phyloP scores from a whole-genome alignment of 768 basidiomycete species.

The Lyophyllum semitale region DNA sequence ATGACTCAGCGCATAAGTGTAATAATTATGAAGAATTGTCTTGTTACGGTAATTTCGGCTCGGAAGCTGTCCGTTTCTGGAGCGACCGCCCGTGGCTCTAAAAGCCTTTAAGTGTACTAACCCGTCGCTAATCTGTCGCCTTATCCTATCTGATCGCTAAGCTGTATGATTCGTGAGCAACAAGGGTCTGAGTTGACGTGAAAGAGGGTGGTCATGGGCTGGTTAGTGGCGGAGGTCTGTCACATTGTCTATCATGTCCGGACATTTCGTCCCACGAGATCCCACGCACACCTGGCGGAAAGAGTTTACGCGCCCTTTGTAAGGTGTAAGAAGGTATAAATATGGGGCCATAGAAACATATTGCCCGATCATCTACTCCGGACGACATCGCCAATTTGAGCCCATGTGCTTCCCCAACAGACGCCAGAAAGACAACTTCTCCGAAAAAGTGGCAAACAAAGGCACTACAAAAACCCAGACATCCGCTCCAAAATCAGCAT shows the following conservation, averaged over 20 bases:
- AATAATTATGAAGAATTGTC: too few relatives aligned
- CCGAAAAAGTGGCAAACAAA: slow-evolving; percentile 22
- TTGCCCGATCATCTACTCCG: slow-evolving; percentile 4
- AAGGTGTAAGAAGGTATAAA: slow-evolving; percentile 14
- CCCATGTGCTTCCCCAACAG: slow-evolving; percentile 36
- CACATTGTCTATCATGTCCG: slow-evolving; percentile 9
- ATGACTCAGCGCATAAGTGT: too few relatives aligned
- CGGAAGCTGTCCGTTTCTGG: too few relatives aligned
- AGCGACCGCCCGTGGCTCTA: background rate
- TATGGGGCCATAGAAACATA: background rate
- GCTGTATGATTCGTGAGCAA: slow-evolving; percentile 5
- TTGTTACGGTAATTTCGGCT: background rate
- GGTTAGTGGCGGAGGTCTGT: slow-evolving; percentile 3
- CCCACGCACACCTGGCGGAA: slow-evolving; percentile 14
- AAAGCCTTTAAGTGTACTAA: background rate
- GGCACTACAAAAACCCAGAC: slow-evolving; percentile 29
- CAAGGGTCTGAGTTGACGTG: background rate
- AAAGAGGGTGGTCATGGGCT: slow-evolving; percentile 2
- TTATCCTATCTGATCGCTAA: slow-evolving; percentile 4
- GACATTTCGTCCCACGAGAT: slow-evolving; percentile 21
- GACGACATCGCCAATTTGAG: slow-evolving; percentile 6
- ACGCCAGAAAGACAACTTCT: slow-evolving; percentile 32
- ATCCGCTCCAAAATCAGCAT: slow-evolving; percentile 15
- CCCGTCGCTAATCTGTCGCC: too few relatives aligned
- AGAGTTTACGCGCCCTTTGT: background rate